A percentile compares a stretch with the other conserved stretches of the same genome.
Evolutionary conservation across 83 land plant species (phyloP).

Genomic region (Picea mariana): DNA sequence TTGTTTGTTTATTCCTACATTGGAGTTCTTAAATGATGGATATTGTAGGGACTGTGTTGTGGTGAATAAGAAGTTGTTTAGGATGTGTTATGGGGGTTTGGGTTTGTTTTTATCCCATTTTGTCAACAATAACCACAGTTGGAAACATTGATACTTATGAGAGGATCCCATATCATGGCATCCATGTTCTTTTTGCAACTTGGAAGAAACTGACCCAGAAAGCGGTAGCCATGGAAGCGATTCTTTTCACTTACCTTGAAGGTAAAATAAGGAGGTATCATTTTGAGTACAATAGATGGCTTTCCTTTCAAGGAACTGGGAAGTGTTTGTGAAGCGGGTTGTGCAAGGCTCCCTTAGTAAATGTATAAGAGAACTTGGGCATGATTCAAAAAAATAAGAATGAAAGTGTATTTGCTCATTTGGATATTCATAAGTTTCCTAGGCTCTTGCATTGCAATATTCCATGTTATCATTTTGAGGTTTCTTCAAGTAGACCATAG

Average conservation of each 20-base stretch:
- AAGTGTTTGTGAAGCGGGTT: neutral
- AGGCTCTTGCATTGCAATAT: slow-evolving; percentile 7
- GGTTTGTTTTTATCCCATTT: slow-evolving; percentile 12
- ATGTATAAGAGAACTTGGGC: neutral
- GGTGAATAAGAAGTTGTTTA: slow-evolving; percentile 1
- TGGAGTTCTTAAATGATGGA: neutral
- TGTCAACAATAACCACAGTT: too few relatives aligned
- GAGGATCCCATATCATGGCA: neutral
- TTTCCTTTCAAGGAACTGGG: slow-evolving; percentile 11
- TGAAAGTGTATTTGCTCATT: slow-evolving; percentile 2
- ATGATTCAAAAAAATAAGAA: slow-evolving; percentile 4
- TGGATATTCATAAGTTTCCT: slow-evolving; percentile 1
- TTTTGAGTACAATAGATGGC: neutral
- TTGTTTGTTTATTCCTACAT: neutral
- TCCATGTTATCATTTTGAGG: slow-evolving; percentile 1
- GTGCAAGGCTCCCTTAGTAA: slow-evolving; percentile 4
- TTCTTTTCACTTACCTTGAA: neutral
- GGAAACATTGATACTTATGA: neutral
- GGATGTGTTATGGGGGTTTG: neutral
- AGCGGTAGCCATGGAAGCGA: too few relatives aligned
- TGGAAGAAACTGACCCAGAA: too few relatives aligned
- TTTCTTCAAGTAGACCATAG: slow-evolving; percentile 2
- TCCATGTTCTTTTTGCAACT: too few relatives aligned
- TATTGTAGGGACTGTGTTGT: slow-evolving; percentile 1
- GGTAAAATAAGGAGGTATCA: slow-evolving; percentile 8